Evolutionary conservation across 2,329 filamentous ascomycete genomes (phyloP), one percentile per base, ranked within the genome.

Genomic region (Sarocladium brachiariae): DNA sequence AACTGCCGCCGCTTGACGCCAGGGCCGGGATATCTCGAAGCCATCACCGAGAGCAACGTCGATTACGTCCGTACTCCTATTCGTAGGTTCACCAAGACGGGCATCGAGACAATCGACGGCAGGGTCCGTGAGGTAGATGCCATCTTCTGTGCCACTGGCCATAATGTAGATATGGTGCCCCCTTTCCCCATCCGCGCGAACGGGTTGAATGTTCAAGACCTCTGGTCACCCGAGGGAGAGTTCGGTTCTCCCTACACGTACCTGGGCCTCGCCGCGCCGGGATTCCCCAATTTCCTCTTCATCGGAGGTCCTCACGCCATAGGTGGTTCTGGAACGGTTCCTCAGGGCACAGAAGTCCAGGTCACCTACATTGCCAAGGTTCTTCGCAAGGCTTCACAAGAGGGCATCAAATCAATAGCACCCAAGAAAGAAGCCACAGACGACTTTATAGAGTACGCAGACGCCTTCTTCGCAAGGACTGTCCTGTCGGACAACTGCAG

Each of bases 231-330:
- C 2, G 75, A 72, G 34, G 78, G 77, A 0, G 65, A 70, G 18
- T 74, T 74, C 53, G 83, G 81, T 0, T 85, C 80, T 53, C 84
- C 85, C 0, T 81, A 86, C 59, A 84, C 78, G 0, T 89, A 88
- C 56, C 67, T 87, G 6, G 84, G 83, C 0, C 58, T 83, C 1
- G 77, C 78, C 0, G 78, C 80, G 0, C 83, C 84, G 0, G 78
- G 76, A 0, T 87, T 87, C 54, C 84, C 84, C 0, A 89, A 88
- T 55, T 66, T 87, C 0, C 70, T 86, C 24, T 84, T 83, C 59
- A 59, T 87, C 5, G 75, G 78, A 24, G 84, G 84, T 0, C 82
- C 83, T 0, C 73, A 83, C 57, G 72, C 74, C 1, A 72, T 75
- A 0, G 81, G 80, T 0, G 73, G 78, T 2, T 80, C 78, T 2